phyloP scores from a whole-genome alignment of 805 yeast genomes.

The Candida pini region DNA sequence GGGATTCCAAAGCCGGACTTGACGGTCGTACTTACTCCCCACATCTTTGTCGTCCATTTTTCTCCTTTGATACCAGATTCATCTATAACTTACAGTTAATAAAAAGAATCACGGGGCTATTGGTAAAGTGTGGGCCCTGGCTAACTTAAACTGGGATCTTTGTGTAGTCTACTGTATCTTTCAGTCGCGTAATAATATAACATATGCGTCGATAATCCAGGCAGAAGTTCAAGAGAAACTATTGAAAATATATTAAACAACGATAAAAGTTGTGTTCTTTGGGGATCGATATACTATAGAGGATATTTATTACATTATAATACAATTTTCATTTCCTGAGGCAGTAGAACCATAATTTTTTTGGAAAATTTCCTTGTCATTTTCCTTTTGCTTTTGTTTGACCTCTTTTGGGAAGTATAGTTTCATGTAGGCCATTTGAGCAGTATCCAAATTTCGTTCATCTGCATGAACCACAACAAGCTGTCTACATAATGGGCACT shows the following conservation, averaged over 20 bases:
- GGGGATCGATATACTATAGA: too few relatives aligned
- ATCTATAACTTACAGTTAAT: too few relatives aligned
- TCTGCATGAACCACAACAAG: slow-evolving; percentile 54
- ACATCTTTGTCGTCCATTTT: slow-evolving; percentile 29
- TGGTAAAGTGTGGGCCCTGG: too few relatives aligned
- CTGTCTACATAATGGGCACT: slow-evolving; percentile 65
- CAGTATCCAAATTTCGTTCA: slow-evolving; percentile 51
- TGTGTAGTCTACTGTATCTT: too few relatives aligned
- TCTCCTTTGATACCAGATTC: too few relatives aligned
- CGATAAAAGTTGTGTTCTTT: too few relatives aligned
- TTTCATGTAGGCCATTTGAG: slow-evolving; percentile 48
- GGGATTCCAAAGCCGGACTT: slow-evolving; percentile 79
- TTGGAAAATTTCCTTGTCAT: slow-evolving; percentile 41
- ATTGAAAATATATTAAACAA: too few relatives aligned
- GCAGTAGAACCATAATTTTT: slow-evolving; percentile 34
- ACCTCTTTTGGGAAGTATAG: slow-evolving; percentile 62
- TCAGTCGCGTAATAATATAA: too few relatives aligned
- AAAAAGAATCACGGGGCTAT: too few relatives aligned
- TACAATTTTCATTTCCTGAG: slow-evolving; percentile 24
- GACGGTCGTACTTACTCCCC: slow-evolving; percentile 72
- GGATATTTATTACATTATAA: slow-evolving; percentile 22
- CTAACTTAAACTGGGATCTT: too few relatives aligned
- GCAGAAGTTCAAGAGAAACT: too few relatives aligned
- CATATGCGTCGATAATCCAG: too few relatives aligned
- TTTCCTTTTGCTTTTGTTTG: slow-evolving; percentile 52